Evolutionary conservation across 768 basidiomycete species (phyloP).

Genomic region (Sistotremastrum suecicum): DNA sequence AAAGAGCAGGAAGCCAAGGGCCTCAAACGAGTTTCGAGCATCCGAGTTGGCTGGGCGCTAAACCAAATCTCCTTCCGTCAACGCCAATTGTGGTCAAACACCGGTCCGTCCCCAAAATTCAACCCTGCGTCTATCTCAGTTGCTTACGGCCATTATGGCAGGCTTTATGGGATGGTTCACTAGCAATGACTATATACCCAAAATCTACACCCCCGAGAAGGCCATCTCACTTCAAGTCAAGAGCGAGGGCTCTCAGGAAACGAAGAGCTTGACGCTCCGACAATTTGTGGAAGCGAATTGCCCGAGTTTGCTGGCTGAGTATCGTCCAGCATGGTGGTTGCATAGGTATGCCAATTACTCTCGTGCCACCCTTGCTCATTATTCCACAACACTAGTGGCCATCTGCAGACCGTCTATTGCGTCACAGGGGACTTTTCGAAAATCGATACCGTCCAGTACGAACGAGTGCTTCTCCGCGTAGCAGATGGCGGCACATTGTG

Average conservation of each 20-base stretch:
- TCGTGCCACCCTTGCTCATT: background rate
- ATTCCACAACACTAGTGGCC: conserved; percentile 3
- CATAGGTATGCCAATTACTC: background rate
- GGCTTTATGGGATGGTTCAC: too few species aligned
- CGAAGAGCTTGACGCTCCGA: too few species aligned
- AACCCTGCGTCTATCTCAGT: background rate
- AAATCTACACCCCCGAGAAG: too few species aligned
- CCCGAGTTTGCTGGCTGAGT: conserved; percentile 8
- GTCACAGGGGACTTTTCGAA: conserved; percentile 8
- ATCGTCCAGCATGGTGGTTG: conserved; percentile 6
- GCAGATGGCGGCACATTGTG: conserved; percentile 8
- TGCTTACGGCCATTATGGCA: too few species aligned
- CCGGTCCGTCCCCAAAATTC: background rate
- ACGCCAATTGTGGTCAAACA: background rate
- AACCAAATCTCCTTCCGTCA: too few species aligned
- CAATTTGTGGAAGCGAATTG: conserved; percentile 8
- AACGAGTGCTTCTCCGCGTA: conserved; percentile 6
- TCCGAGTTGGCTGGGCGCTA: background rate
- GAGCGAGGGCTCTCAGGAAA: too few species aligned
- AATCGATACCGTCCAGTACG: conserved; percentile 7
- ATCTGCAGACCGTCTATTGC: conserved; percentile 9
- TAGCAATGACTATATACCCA: too few species aligned
- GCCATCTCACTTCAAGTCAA: too few species aligned
- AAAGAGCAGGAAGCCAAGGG: background rate
- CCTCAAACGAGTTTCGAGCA: background rate